Base-by-base conservation (phyloP, 1,284 basidiomycete genomes). In the Acaromyces ingoldii region DNA sequence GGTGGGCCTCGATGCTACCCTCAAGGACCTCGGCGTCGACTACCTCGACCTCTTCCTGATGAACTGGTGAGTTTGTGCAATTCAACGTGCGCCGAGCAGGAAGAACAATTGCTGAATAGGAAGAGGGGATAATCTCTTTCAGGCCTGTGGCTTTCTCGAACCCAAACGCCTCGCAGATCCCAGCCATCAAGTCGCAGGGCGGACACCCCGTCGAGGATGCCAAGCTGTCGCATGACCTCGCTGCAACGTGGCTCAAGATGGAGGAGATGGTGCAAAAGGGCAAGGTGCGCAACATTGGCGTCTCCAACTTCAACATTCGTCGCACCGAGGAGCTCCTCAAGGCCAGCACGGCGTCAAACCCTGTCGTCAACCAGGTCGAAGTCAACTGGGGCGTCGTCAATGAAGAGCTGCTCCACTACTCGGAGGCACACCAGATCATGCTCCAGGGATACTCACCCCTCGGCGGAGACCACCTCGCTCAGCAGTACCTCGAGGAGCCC, bases 41-140 rank as follows among this genome's bases (percentile, higher is more conserved):
- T 89, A 91, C 76, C 80, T 91, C 53, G 87, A 91, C 75, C 79
- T 91, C 50, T 87, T 84, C 74, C 80, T 91, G 53, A 84, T 90
- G 83, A 87, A 90, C 78, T 89, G 84, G 85, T 72, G 71, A 6
- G 43, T 4, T 6, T 11, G n/a, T n/a, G n/a, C n/a, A n/a, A n/a
- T 11, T 17, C 63, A 19, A 65, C 63, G 3, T 63, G 56, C 42
- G 52, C 31, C 29, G 26, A 41, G 15, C 7, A 7, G 15, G 9
- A 10, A 9, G 36, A 29, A n/a, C 44, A 22, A 5, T 31, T 36
- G 31, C 28, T 47, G 11, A 38, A 7, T n/a, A 19, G 10, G 10
- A 10, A 34, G 10, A 10, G 31, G 10, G 31, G 10, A 10, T 10
- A 34, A 10, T 91, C 54, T 84, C 89, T 83, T 87, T 89, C 78